Percentiles rank a stretch among this genome's conserved stretches.
These are phyloP conservation scores for Hanseniaspora hatyaiensis DNA, from an alignment of 805 yeast genomes.

Conservation along the genomic window DNA sequence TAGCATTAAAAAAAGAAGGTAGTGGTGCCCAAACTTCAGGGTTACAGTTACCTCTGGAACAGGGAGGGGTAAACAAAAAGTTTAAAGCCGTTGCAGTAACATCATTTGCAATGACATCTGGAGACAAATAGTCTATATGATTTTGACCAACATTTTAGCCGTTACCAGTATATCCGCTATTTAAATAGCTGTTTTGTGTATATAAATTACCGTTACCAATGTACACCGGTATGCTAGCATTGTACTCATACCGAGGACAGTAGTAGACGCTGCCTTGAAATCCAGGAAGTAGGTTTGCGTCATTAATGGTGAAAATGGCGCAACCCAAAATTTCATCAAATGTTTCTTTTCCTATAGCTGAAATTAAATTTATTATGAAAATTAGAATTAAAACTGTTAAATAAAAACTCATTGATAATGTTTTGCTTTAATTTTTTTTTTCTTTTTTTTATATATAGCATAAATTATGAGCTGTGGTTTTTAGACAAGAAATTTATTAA, in stretches of 20 bases:
- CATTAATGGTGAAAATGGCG: no score
- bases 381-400: no score
- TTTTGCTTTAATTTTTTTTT: no score
- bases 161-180: slow-evolving; percentile 8
- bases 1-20: not conserved
- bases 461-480: no score
- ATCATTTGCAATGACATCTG: slow-evolving; percentile 2
- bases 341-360: no score
- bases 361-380: no score
- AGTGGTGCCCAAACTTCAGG: not conserved
- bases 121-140: not conserved
- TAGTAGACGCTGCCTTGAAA: slow-evolving; percentile 7
- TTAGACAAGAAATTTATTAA: no score
- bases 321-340: no score
- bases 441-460: no score
- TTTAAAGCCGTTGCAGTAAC: not conserved
- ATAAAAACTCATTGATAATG: no score
- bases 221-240: not conserved
- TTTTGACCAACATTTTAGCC: not conserved
- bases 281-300: not conserved
- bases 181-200: not conserved
- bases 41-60: not conserved
- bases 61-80: not conserved
- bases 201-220: not conserved
- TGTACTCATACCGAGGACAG: slow-evolving; percentile 4